Base-by-base conservation (phyloP, 2,329 filamentous ascomycete genomes). In the Delphinella strobiligena region DNA sequence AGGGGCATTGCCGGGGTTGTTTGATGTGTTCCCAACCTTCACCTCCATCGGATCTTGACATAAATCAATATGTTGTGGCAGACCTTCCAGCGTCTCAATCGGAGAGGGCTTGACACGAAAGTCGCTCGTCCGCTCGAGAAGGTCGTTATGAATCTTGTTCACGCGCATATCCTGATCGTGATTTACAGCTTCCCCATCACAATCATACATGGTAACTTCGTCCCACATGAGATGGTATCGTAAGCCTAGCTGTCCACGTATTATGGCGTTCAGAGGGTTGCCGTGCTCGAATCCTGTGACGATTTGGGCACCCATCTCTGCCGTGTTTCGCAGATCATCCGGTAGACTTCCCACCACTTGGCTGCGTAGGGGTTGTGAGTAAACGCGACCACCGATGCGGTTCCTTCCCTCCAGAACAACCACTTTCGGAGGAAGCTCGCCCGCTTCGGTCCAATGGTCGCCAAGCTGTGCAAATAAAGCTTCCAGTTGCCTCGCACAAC, bases 301-400 rank as follows among this genome's bases (percentile, higher is more conserved):
- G 44, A 98, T 96, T 71, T 98, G 94, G 40, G 89, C 91, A 19
- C 91, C 91, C 79, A 95, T 93, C 59, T 98, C 91, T 22, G 86
- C 91, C 15, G 88, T 96, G 54, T 81, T 82, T 37, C 62, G 73
- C 58, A 71, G 74, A 61, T 68, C 55, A 48, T 67, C 52, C 55
- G 68, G 62, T 55, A 76, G 50, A 47, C 63, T 61, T 54, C 67
- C 55, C 41, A 67, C 60, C 58, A 73, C 59, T 66, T 81, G 64
- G 65, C 77, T 70, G 67, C 64, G 66, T 44, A 80, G 59, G 34
- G 74, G 75, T 55, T 80, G 86, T 38, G 91, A 98, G 61, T 95
- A 96, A 15, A 98, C 86, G 49, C 91, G 78, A 31, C 91, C 91
- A 31, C 91, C 91, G 38, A 98, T 77, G 43, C 91, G 78, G 52